Percentiles rank a stretch among this genome's conserved stretches.
These are phyloP conservation scores for Suillus alpinus DNA, from an alignment of 768 basidiomycete genomes.

Conservation along the genomic window DNA sequence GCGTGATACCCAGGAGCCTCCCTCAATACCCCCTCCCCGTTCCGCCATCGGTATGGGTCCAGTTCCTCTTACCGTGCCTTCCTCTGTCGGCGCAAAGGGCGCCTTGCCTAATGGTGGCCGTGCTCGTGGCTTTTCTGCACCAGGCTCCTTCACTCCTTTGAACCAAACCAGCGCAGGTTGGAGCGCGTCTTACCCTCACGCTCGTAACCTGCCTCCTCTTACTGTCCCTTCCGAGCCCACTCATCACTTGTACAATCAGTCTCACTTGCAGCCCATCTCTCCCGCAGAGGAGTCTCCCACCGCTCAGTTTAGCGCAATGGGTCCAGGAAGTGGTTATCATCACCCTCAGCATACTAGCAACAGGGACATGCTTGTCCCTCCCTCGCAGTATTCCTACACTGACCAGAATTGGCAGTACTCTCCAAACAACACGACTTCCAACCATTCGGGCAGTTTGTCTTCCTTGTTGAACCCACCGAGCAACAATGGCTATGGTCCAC, in stretches of 20 bases:
- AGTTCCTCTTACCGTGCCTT: conserved; percentile 64
- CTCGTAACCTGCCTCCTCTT: conserved; percentile 67
- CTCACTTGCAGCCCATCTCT: conserved; percentile 62
- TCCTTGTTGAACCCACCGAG: conserved; percentile 73
- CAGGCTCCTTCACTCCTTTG: conserved; percentile 75
- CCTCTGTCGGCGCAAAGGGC: conserved; percentile 36
- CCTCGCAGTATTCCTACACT: conserved; percentile 60
- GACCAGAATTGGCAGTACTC: conserved; percentile 58
- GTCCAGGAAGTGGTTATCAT: conserved; percentile 26
- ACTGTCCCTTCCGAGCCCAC: conserved; percentile 78
- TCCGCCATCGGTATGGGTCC: conserved; percentile 70
- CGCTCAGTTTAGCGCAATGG: conserved; percentile 42
- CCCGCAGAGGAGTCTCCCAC: conserved; percentile 69
- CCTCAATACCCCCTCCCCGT: conserved; percentile 71
- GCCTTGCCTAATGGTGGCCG: conserved; percentile 47
- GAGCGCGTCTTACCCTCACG: conserved; percentile 57
- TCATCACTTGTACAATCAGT: conserved; percentile 57
- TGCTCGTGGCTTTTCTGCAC: conserved; percentile 79
- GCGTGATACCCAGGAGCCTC: conserved; percentile 66
- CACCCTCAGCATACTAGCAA: conserved; percentile 26
- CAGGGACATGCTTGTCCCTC: conserved; percentile 38
- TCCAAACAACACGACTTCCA: conserved; percentile 52
- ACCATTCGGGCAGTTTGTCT: conserved; percentile 71
- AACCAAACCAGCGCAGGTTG: conserved; percentile 59
- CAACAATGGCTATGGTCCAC: conserved; percentile 38